Evolutionary conservation across 2,329 filamentous ascomycete genomes (phyloP), one percentile per base, ranked within the genome.

Genomic region (Iodosphaeria phyllophila): DNA sequence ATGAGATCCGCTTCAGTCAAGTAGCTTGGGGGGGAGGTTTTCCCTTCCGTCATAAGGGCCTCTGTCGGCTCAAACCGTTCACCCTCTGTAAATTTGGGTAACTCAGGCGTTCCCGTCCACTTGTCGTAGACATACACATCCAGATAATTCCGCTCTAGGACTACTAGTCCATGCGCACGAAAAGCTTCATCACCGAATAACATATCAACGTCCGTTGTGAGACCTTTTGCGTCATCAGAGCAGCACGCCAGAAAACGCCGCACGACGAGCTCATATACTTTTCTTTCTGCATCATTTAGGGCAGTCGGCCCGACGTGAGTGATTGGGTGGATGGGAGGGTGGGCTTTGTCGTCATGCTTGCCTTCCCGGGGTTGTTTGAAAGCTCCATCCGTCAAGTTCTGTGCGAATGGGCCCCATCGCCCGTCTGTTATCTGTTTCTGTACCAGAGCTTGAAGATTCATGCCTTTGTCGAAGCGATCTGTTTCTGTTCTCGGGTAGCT

Each of bases 401-500:
- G 75, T 4, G 86, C 83, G 46, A 84, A 92, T 12, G 52, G 44
- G 0, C 83, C 83, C 89, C 86, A 98, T 32, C 60, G 53, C 20
- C 56, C 53, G 41, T 83, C 79, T 30, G 72, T 70, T 1, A 67
- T 70, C 47, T 98, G 89, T 42, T 91, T 93, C 39, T 79, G 69
- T 11, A 93, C 65, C 6, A 98, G 56, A 13, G 62, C 65, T 32
- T 66, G 69, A 12, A 98, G 60, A 43, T 95, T 74, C 56, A 95
- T 93, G 4, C 66, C 86, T 39, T 69, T 70, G 41, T 93, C 84
- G 42, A 95, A 98, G 16, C 86, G 77, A 47, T 98, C 89, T 0
- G 89, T 98, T 48, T 98, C 89, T 0, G 89, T 98, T 49, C 89
- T 73, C 2, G 89, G 89, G 48, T 98, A 98, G 48, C 84, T 93